Evolutionary conservation across 352 stramenopile species (phyloP), one percentile per base, ranked within the genome.

Genomic region (Plasmopara halstedii): DNA sequence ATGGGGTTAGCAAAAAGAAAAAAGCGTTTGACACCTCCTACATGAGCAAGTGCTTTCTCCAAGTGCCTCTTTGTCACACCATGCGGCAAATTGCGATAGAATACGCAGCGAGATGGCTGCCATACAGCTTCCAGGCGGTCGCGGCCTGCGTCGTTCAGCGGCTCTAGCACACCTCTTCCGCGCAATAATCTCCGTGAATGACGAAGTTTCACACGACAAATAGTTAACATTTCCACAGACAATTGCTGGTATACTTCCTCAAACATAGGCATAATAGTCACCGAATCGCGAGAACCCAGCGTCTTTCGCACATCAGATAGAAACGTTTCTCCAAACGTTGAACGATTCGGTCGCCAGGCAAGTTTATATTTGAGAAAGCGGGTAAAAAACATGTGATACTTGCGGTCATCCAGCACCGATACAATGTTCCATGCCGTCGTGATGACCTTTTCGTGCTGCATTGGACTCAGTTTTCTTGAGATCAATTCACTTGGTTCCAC

Each of bases 311-410:
- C 71, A 50, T 93, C 79, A 10, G 69, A 67, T 7, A 93, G 53
- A 52, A 93, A 93, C 9, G 79, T 93, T 25, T 86, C 66, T 17
- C 70, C 78, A 22, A 89, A 93, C 2, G 73, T 88, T 8, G 72
- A 32, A 39, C 77, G 77, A 54, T 83, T 89, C 6, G 82, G 81
- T 6, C 82, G 64, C 78, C 78, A 90, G 39, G 79, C 79, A 39
- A 93, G 70, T 53, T 93, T 93, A 67, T 93, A 83, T 59, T 86
- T 84, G 26, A 93, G 65, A 57, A 90, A 88, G 22, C 82, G 82
- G 34, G 69, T 83, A 56, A 88, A 93, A 54, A 93, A 93, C 46
- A 87, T 78, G 56, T 93, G 82, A 53, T 91, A 91, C 67, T 86
- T 70, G 35, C 76, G 77, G 50, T 93, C 79, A 42, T 89, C 71